phyloP scores from a whole-genome alignment of 2,329 filamentous ascomycete species.

The Colletotrichum destructivum region DNA sequence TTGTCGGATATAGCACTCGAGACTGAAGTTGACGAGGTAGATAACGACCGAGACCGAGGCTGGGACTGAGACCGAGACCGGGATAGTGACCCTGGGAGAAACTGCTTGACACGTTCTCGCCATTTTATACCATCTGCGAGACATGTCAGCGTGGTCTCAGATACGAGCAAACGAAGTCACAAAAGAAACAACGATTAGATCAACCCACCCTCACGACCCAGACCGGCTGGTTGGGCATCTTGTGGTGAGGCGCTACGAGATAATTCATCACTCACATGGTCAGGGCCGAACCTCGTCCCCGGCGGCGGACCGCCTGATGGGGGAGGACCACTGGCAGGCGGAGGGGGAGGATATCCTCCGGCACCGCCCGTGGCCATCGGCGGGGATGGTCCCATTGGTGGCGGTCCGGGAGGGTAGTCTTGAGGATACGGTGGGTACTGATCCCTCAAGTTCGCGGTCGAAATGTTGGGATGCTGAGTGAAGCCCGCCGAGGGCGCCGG shows the following conservation, averaged over 20 bases:
- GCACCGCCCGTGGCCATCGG: conserved; percentile 44
- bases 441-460: conserved; percentile 52
- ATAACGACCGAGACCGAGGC: conserved; percentile 28
- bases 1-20: conserved; percentile 22
- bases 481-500: conserved; percentile 48
- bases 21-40: conserved; percentile 40
- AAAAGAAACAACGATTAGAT: conserved; percentile 43
- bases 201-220: conserved; percentile 44
- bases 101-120: conserved; percentile 29
- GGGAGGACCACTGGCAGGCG: conserved; percentile 45
- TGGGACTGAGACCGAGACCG: conserved; percentile 25
- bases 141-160: conserved; percentile 12
- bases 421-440: conserved; percentile 58
- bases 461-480: conserved; percentile 56
- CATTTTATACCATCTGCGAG: conserved; percentile 51
- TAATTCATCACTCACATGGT: conserved; percentile 61
- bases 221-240: conserved; percentile 40
- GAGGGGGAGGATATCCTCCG: conserved; percentile 49
- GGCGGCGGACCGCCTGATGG: conserved; percentile 36
- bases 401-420: conserved; percentile 60
- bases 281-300: conserved; percentile 52
- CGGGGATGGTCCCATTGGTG: conserved; percentile 50
- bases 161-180: not conserved
- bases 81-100: conserved; percentile 24
- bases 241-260: conserved; percentile 42